Conservation (phyloP, 1,284 basidiomycete genomes). For the Phylloboletellus chloephorus region DNA sequence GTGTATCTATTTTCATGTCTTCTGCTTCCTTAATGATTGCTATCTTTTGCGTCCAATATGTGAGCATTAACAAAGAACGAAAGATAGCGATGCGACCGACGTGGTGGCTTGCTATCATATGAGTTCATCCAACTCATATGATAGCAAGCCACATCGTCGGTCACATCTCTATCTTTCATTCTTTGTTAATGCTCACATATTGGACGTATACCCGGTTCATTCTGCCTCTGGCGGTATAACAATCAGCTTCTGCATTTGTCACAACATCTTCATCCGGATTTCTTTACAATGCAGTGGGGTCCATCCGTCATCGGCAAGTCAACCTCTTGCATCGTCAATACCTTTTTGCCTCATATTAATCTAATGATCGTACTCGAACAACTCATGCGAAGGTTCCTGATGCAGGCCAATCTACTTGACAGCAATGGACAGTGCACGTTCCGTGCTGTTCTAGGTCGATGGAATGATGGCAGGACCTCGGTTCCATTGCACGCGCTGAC, state of each 20-base stretch:
- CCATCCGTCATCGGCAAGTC: constrained; percentile 15
- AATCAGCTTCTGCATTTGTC: constrained; percentile 16
- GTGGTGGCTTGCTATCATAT: not conserved
- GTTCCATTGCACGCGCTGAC: not conserved
- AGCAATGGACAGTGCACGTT: not conserved
- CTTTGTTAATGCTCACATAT: constrained; percentile 27
- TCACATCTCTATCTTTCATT: constrained; percentile 24
- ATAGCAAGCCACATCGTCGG: constrained; percentile 16
- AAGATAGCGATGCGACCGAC: constrained; percentile 9
- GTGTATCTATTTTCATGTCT: constrained; percentile 25
- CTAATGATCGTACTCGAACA: constrained; percentile 9
- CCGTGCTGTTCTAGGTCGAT: not conserved
- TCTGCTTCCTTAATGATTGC: constrained; percentile 18
- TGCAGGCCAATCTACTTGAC: not conserved
- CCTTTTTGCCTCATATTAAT: constrained; percentile 24
- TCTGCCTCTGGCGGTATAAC: constrained; percentile 10
- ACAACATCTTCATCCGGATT: constrained; percentile 17
- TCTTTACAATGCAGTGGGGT: constrained; percentile 10
- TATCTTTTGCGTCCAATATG: constrained; percentile 21
- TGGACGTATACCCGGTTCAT: constrained; percentile 12
- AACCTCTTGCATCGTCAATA: constrained; percentile 21
- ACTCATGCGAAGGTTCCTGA: not conserved
- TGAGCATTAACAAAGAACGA: constrained; percentile 6
- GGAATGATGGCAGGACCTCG: not conserved
- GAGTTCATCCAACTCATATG: too few relatives aligned